phyloP scores from a whole-genome alignment of 768 basidiomycete species.

The Hydnomerulius pinastri region DNA sequence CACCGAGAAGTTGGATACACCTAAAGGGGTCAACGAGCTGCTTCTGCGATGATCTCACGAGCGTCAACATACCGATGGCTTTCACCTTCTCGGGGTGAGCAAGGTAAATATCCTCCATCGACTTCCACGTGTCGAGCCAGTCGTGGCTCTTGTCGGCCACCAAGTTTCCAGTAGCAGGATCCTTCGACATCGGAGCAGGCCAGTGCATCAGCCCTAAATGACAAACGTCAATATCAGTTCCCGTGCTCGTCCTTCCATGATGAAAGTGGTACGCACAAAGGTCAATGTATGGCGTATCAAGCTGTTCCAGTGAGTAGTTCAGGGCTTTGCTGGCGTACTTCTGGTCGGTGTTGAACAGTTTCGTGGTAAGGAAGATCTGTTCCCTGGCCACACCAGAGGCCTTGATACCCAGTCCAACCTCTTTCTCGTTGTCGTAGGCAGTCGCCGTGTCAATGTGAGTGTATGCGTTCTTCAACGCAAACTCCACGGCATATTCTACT shows the following conservation, averaged over 20 bases:
- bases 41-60: neutral
- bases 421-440: constrained; percentile 69
- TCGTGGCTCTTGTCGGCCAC: constrained; percentile 53
- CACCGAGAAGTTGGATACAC: constrained; percentile 70
- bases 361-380: constrained; percentile 78
- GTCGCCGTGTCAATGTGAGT: constrained; percentile 68
- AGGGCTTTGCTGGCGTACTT: constrained; percentile 57
- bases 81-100: constrained; percentile 66
- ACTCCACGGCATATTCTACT: constrained; percentile 70
- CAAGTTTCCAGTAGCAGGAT: constrained; percentile 26
- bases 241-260: neutral
- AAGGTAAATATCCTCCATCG: constrained; percentile 68
- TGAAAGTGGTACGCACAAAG: constrained; percentile 54
- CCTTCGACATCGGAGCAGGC: constrained; percentile 69
- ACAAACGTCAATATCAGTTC: constrained; percentile 67
- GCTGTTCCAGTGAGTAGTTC: constrained; percentile 59
- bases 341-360: constrained; percentile 63
- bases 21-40: constrained; percentile 20
- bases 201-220: constrained; percentile 74
- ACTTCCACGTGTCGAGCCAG: constrained; percentile 77
- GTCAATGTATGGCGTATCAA: constrained; percentile 76
- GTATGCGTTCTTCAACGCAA: constrained; percentile 73
- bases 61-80: constrained; percentile 64
- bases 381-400: constrained; percentile 70
- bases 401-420: constrained; percentile 77